These are phyloP conservation scores for Yamadazyma buinensis DNA, from an alignment of 1,139 yeast species.

Conservation along the genomic window DNA sequence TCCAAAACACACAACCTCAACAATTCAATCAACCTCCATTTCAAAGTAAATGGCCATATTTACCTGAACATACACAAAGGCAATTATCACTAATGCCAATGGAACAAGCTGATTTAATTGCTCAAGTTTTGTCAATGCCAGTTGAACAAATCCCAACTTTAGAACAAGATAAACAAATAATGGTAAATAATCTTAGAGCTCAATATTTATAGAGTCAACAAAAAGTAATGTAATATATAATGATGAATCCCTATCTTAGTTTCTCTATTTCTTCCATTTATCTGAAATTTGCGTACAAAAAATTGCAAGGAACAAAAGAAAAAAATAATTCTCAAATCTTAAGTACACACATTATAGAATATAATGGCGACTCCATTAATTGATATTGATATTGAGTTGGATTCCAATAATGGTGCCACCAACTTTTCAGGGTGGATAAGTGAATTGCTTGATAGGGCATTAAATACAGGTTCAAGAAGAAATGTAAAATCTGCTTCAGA, in stretches of 20 bases:
- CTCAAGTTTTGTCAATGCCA: slow-evolving; percentile 58
- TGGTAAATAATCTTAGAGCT: slow-evolving; percentile 56
- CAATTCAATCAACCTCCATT: slow-evolving; percentile 12
- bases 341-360: no score
- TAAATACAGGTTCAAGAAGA: slow-evolving; percentile 24
- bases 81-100: slow-evolving; percentile 47
- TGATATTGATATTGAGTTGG: slow-evolving; percentile 25
- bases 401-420: slow-evolving; percentile 11
- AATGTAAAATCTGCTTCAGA: slow-evolving; percentile 34
- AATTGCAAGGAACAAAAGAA: no score
- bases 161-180: slow-evolving; percentile 57
- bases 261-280: no score
- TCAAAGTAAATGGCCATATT: slow-evolving; percentile 41
- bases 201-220: slow-evolving; percentile 42
- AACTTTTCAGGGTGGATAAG: slow-evolving; percentile 38
- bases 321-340: no score
- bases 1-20: slow-evolving; percentile 1
- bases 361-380: slow-evolving; percentile 19
- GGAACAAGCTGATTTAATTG: slow-evolving; percentile 61
- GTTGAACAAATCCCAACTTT: slow-evolving; percentile 52
- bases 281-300: no score
- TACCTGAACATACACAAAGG: slow-evolving; percentile 46
- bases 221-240: no score
- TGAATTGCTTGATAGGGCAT: slow-evolving; percentile 35
- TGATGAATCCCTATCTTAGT: no score